phyloP scores from a whole-genome alignment of 2,329 filamentous ascomycete species.

The Diaporthe australafricana region DNA sequence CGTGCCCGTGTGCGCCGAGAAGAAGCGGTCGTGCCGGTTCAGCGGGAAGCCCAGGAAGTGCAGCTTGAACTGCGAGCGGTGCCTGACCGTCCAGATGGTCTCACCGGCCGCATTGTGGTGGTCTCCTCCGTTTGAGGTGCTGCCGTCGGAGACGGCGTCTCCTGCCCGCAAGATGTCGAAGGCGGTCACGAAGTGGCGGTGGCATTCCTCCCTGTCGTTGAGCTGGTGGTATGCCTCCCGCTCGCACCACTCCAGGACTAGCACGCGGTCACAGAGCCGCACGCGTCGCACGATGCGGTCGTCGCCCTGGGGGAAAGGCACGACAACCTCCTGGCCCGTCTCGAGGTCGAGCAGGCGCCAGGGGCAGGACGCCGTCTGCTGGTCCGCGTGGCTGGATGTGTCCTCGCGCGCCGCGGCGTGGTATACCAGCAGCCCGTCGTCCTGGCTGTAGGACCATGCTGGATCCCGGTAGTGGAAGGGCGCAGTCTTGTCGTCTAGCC shows the following conservation, averaged over 20 bases:
- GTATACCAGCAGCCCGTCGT: constrained; percentile 68
- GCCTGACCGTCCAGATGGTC: constrained; percentile 56
- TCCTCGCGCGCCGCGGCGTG: constrained; percentile 40
- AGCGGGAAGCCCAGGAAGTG: constrained; percentile 67
- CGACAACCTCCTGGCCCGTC: constrained; percentile 51
- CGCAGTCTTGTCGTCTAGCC: constrained; percentile 52
- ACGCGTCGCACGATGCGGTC: constrained; percentile 65
- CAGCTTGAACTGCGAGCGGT: constrained; percentile 71
- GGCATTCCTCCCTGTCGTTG: constrained; percentile 62
- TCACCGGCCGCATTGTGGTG: not conserved
- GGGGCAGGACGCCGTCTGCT: constrained; percentile 26
- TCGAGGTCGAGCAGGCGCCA: constrained; percentile 64
- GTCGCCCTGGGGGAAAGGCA: constrained; percentile 61
- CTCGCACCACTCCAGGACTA: constrained; percentile 75
- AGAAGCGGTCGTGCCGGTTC: constrained; percentile 69
- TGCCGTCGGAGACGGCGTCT: too few species aligned
- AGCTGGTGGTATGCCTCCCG: constrained; percentile 59
- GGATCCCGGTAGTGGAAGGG: constrained; percentile 60
- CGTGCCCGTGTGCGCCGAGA: constrained; percentile 67
- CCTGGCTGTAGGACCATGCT: constrained; percentile 64
- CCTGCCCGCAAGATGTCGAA: constrained; percentile 58
- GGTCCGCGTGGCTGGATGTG: not conserved
- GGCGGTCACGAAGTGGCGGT: constrained; percentile 70
- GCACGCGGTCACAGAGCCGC: constrained; percentile 62
- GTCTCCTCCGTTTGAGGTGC: too few species aligned